Evolutionary conservation across 257 asterid species (phyloP), one percentile per base, ranked within the genome.

Genomic region (Primulina huaijiensis): DNA sequence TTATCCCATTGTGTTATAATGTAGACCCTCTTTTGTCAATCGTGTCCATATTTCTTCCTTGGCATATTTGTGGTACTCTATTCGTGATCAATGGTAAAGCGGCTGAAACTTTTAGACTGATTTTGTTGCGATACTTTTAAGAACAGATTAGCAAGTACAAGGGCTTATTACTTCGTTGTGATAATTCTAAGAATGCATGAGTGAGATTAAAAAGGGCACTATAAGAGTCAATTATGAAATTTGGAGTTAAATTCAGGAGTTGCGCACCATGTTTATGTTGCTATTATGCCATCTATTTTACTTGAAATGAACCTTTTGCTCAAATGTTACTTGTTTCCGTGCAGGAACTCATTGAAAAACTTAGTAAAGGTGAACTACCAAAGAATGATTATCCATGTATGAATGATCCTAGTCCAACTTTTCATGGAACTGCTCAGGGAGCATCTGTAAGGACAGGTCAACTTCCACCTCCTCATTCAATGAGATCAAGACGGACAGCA

Each of bases 391-490:
- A 85, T 78, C 95, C 97, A 57, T 89, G 99, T 74, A 88, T 91
- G 99, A 94, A 94, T 77, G 99, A 94, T 67, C 97, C 99, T 23
- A 85, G 96, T 82, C 87, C 96, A 82, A 78, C 88, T 75, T 82
- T 85, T 74, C 93, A 85, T 72, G 97, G 89, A 62, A 79, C 85
- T 58, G 80, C 93, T 60, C 86, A 72, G 57, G 52, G 81, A 67
- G 82, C 86, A 76, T 81, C 95, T 74, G 62, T 63, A 50, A 83
- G 87, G 78, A 40, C 87, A 25, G 83, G 77, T 80, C 87, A 84
- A 71, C 61, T 78, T 62, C 87, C 87, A 23, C 71, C 95, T 70
- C 90, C 99, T 70, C 96, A 91, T 77, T 94, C 99, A 40, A 93
- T 89, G 91, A 89, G 99, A 84, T 90, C 97, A 53, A 91, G 90